Conservation (phyloP, 495 filamentous ascomycete species). For the Arthonia radiata region DNA sequence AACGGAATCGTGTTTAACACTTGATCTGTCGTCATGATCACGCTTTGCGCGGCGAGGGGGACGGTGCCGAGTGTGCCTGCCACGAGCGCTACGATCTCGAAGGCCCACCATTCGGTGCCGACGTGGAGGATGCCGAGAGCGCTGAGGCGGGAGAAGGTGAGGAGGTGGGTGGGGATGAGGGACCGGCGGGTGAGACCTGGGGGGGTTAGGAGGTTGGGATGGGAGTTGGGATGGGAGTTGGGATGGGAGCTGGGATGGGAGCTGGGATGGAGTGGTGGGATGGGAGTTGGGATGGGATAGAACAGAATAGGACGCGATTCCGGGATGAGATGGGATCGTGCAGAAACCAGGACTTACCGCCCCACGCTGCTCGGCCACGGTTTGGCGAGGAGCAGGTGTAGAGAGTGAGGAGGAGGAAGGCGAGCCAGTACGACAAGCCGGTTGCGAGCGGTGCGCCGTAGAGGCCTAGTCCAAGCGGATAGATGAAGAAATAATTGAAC, state of each 20-base stretch:
- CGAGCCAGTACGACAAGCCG: constrained; percentile 66
- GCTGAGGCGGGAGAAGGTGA: constrained; percentile 55
- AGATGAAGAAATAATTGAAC: constrained; percentile 62
- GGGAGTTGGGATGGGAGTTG: no score
- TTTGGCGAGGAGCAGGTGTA: constrained; percentile 59
- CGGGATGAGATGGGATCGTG: no score
- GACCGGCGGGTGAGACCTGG: constrained; percentile 49
- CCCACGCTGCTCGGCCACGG: constrained; percentile 56
- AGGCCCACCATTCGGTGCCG: constrained; percentile 91
- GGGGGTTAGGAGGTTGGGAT: no score
- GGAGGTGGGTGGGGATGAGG: constrained; percentile 40
- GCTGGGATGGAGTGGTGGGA: no score
- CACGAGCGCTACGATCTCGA: constrained; percentile 81
- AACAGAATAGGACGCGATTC: no score
- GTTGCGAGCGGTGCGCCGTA: constrained; percentile 68
- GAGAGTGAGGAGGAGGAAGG: constrained; percentile 50
- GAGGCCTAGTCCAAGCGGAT: constrained; percentile 42
- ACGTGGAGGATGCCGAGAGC: constrained; percentile 65
- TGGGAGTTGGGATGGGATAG: no score
- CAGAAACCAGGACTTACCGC: constrained; percentile 55
- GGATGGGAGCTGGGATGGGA: no score
- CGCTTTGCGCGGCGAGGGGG: constrained; percentile 62
- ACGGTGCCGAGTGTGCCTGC: constrained; percentile 68
- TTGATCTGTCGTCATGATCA: constrained; percentile 89
- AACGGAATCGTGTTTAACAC: constrained; percentile 87